These are phyloP conservation scores for Phytophthora syringae DNA, from an alignment of 352 stramenopile species.

Conservation along the genomic window DNA sequence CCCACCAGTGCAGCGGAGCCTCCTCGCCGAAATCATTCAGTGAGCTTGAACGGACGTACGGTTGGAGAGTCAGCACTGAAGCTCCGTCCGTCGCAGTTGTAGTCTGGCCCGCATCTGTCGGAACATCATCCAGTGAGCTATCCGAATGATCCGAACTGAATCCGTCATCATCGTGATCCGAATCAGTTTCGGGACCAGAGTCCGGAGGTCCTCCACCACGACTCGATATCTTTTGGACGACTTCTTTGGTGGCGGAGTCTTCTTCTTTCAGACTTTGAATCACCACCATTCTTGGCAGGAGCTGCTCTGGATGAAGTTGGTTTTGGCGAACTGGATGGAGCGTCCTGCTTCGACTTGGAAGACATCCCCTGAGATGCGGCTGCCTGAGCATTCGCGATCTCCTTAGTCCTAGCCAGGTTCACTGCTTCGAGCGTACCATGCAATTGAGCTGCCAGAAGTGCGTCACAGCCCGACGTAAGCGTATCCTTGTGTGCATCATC, in stretches of 20 bases:
- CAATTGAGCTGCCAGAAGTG: background rate
- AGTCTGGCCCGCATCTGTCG: background rate
- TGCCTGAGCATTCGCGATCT: background rate
- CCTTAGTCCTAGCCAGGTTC: background rate
- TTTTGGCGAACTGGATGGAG: too few species aligned
- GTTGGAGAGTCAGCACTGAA: background rate
- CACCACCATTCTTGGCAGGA: background rate
- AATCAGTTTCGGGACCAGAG: background rate
- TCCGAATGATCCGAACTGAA: background rate
- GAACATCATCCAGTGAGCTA: background rate
- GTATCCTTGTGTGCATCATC: too few species aligned
- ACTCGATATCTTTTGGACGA: background rate
- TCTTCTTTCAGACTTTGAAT: background rate
- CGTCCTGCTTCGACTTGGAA: too few species aligned
- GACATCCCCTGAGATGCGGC: too few species aligned
- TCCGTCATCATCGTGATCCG: background rate
- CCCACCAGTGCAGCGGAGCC: background rate
- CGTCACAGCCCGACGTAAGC: too few species aligned
- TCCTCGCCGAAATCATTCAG: slow-evolving; percentile 6
- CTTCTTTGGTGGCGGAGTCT: background rate
- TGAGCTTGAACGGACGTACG: background rate
- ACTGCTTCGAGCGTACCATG: background rate
- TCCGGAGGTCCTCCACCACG: background rate
- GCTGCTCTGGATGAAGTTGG: too few species aligned
- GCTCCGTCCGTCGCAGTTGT: background rate